Conservation (phyloP, 2,329 filamentous ascomycete genomes). For the Colletotrichum higginsianum region DNA sequence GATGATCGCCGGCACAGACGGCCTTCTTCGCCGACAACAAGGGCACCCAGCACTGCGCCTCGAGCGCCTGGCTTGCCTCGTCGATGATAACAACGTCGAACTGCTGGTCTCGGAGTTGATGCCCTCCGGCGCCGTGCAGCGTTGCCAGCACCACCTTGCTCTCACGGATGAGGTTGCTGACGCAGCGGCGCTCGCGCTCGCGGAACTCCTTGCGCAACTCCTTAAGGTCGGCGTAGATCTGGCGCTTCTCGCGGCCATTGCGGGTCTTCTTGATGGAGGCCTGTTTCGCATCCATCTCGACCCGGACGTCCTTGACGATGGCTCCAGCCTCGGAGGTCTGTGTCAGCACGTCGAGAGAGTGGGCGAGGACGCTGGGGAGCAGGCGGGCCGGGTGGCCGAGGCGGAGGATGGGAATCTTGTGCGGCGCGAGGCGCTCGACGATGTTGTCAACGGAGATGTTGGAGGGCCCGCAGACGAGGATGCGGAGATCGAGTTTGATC, state of each 20-base stretch:
- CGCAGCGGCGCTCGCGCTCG: slow-evolving; percentile 85
- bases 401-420: slow-evolving; percentile 88
- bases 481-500: slow-evolving; percentile 77
- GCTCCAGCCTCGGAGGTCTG: slow-evolving; percentile 90
- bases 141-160: slow-evolving; percentile 94
- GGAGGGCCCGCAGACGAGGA: slow-evolving; percentile 95
- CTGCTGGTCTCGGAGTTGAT: slow-evolving; percentile 81
- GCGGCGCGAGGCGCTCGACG: slow-evolving; percentile 88
- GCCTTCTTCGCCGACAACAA: slow-evolving; percentile 85
- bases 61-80: slow-evolving; percentile 94
- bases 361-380: slow-evolving; percentile 87
- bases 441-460: slow-evolving; percentile 99
- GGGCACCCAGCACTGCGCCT: slow-evolving; percentile 97
- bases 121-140: slow-evolving; percentile 90
- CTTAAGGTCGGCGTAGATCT: slow-evolving; percentile 88
- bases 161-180: slow-evolving; percentile 79
- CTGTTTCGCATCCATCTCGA: slow-evolving; percentile 94
- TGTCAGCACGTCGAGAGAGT: slow-evolving; percentile 92
- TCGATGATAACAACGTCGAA: slow-evolving; percentile 98
- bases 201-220: slow-evolving; percentile 91
- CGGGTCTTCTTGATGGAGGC: slow-evolving; percentile 89
- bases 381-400: slow-evolving; percentile 94
- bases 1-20: slow-evolving; percentile 92
- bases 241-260: slow-evolving; percentile 82
- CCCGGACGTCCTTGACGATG: slow-evolving; percentile 90